Conservation (phyloP, 2,329 filamentous ascomycete genomes). For the Aspergillus awamori region DNA sequence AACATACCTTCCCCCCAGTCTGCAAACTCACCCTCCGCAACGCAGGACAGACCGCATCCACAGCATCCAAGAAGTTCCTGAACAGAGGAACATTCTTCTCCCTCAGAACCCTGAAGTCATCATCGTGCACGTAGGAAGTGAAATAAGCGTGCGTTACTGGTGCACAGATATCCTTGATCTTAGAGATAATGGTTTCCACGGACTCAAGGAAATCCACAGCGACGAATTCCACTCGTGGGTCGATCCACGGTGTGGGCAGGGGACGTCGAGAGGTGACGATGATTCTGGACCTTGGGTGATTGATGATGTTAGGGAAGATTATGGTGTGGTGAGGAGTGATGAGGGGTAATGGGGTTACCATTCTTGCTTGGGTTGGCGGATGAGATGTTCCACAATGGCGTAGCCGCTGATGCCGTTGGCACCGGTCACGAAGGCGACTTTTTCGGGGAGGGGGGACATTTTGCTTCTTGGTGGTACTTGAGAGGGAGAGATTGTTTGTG, state of each 20-base stretch:
- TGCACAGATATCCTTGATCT: conserved; percentile 24
- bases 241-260: conserved; percentile 24
- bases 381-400: conserved; percentile 39
- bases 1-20: conserved; percentile 34
- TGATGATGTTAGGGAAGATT: too few relatives aligned
- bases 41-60: conserved; percentile 26
- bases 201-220: conserved; percentile 34
- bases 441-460: conserved; percentile 14
- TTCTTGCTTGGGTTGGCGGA: conserved; percentile 28
- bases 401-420: conserved; percentile 40
- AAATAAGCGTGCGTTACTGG: conserved; percentile 41
- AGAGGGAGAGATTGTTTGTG: too few relatives aligned
- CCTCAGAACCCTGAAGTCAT: conserved; percentile 32
- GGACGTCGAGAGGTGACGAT: conserved; percentile 34
- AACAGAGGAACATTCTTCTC: conserved; percentile 35
- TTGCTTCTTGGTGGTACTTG: too few relatives aligned
- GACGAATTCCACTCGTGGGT: conserved; percentile 36
- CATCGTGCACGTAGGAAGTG: conserved; percentile 37
- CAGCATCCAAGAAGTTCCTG: conserved; percentile 36
- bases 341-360: conserved; percentile 15
- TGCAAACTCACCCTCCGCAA: conserved; percentile 33
- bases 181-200: conserved; percentile 20
- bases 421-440: conserved; percentile 40
- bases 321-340: neutral
- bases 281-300: conserved; percentile 26